Percentiles rank a stretch among this genome's conserved stretches.
phyloP scores from a whole-genome alignment of 2,329 filamentous ascomycete species.

The Aspergillus oerlinghausenensis region DNA sequence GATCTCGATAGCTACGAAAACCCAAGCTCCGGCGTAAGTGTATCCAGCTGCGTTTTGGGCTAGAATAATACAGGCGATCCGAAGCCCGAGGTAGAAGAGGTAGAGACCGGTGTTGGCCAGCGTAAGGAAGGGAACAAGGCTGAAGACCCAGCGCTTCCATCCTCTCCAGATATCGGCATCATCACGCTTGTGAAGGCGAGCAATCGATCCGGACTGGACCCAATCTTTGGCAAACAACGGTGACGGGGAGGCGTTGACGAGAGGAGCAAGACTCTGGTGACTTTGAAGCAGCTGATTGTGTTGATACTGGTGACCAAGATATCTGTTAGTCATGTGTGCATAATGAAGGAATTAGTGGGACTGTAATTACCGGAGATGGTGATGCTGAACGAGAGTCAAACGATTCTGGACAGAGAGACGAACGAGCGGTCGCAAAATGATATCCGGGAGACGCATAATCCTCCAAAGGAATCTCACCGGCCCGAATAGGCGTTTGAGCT shows the following conservation, averaged over 20 bases:
- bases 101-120: conserved; percentile 33
- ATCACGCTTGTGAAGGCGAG: conserved; percentile 32
- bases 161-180: conserved; percentile 35
- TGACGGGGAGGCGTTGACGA: conserved; percentile 27
- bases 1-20: conserved; percentile 54
- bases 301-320: not conserved
- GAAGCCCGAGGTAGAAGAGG: conserved; percentile 47
- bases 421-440: conserved; percentile 17
- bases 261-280: conserved; percentile 9
- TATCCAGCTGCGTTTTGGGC: conserved; percentile 43
- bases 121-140: conserved; percentile 31
- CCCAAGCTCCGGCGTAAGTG: conserved; percentile 51
- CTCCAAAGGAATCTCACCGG: conserved; percentile 18
- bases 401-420: conserved; percentile 17
- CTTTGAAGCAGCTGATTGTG: not conserved
- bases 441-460: conserved; percentile 19
- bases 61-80: conserved; percentile 50
- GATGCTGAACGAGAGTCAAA: conserved; percentile 27
- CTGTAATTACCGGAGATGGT: conserved; percentile 29
- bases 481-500: conserved; percentile 19
- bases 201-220: conserved; percentile 35
- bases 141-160: conserved; percentile 35
- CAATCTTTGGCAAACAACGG: conserved; percentile 32
- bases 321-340: not conserved
- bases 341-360: conserved; percentile 12